Base-by-base conservation (phyloP, 2,329 filamentous ascomycete genomes). In the Arthrinium phaeospermum region DNA sequence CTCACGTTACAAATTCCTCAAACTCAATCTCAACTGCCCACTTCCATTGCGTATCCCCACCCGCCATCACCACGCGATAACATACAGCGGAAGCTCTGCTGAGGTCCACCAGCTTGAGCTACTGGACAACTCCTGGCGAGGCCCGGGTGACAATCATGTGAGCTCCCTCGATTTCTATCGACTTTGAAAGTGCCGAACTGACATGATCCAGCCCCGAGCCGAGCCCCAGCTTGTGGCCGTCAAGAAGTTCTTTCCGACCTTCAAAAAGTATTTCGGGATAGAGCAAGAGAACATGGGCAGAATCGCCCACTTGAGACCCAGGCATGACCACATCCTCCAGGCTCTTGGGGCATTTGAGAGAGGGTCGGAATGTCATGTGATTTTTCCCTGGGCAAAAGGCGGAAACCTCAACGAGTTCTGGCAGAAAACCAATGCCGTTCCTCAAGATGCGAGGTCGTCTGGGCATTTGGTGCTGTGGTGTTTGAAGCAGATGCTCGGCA, bases 381-480 rank as follows among this genome's bases (percentile, higher is more conserved):
- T 76, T 4, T 74, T 76, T 30, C 74, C 72, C 6, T 76, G 75
- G 74, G 74, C 72, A 30, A 30, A 30, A 30, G 27, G 37, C 37
- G 37, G 8, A 7, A 37, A 10, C 37, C 37, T 37, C 37, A 53
- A 71, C 24, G 70, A 73, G 19, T 75, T 72, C 71, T 51, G 67
- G 53, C 1, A 12, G 16, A 1, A 12, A 13, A 45, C 2, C 7
- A 12, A 68, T 19, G 37, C 10, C 1, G 22, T 34, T 24, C 44
- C 22, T 14, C 61, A 13, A 16, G 46, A 34, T 70, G 71, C 49
- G 49, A 68, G 13, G 27, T 30, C 1, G 4, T 3, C 2, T 16
- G 53, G 1, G 53, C 53, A 7, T 1, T 0, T 61, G 30, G 53
- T 61, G 1, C 37, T 30, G 8, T 61, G 53, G 53, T 61, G 16